Evolutionary conservation across 805 yeast species (phyloP), one percentile per base, ranked within the genome.

Genomic region (Ogataea corticis): DNA sequence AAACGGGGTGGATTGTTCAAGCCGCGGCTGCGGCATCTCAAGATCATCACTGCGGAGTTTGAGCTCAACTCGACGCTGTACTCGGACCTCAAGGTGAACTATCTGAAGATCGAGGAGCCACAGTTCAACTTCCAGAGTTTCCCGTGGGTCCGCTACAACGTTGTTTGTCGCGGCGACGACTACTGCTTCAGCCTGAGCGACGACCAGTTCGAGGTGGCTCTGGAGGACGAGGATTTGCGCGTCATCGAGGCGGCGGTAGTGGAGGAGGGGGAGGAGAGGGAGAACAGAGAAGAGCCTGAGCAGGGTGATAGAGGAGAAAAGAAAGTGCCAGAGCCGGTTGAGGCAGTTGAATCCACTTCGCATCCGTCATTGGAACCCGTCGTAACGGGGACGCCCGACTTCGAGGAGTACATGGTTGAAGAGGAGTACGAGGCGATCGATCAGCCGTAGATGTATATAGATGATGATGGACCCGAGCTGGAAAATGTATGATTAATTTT

Each of bases 81-180:
- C 49, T 80, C 87, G 34, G 89, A 89, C 0, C 63, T 86, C 30
- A 80, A 79, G 53, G 74, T 86, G 17, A 85, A 79, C 30, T 86
- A 81, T 54, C 61, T 86, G 41, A 80, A 82, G 50, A 83, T 86
- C 13, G 77, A 76, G 18, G 95, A 86, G 55, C 77, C 75, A 5
- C 74, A 72, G 41, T 61, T 85, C 57, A 80, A 86, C 5, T 62
- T 62, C 34, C 70, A 68, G 45, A 77, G 87, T 33, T 85, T 86
- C 58, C 91, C 94, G 0, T 86, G 95, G 95, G 84, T 86, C 1
- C 71, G 85, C 43, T 84, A 85, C 56, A 65, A 74, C 46, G 75
- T 77, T 4, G 50, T 63, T 30, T 76, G 70, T 21, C 32, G 46
- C 7, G 43, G 50, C 17, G 59, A 55, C 27, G 68, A 63, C 40